Evolutionary conservation across 768 basidiomycete species (phyloP).

Genomic region (Podaxis pistillaris): DNA sequence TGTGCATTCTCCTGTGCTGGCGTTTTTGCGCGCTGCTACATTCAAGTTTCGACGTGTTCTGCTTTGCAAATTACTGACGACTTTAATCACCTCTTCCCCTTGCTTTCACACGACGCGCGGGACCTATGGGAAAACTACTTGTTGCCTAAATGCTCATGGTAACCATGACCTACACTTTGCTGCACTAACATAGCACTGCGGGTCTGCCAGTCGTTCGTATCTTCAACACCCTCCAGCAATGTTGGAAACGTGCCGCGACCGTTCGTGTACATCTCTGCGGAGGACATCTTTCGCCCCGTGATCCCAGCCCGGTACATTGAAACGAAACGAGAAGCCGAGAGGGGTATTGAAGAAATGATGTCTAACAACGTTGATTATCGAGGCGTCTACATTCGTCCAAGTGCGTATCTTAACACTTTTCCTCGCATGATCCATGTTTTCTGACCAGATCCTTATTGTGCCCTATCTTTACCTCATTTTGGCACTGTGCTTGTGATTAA

Average conservation of each 20-base stretch:
- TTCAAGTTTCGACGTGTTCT: constrained; percentile 1
- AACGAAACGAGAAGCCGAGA: constrained; percentile 92
- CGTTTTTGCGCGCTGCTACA: background rate
- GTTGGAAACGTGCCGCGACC: constrained; percentile 43
- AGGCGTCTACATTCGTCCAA: constrained; percentile 84
- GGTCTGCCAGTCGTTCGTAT: constrained; percentile 75
- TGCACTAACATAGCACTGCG: constrained; percentile 49
- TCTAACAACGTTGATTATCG: constrained; percentile 44
- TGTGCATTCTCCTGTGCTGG: background rate
- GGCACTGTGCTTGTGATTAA: background rate
- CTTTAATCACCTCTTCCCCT: constrained; percentile 6
- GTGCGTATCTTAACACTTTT: constrained; percentile 44
- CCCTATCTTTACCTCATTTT: background rate
- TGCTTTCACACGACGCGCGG: background rate
- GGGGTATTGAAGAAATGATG: constrained; percentile 57
- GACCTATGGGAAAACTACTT: background rate
- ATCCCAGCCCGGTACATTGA: constrained; percentile 86
- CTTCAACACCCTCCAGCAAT: constrained; percentile 33
- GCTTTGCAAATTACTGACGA: constrained; percentile 15
- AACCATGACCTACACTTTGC: background rate
- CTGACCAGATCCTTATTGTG: constrained; percentile 8
- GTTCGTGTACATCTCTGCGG: constrained; percentile 96
- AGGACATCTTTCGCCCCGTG: constrained; percentile 87
- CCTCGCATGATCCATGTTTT: background rate
- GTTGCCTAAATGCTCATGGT: background rate